These are phyloP conservation scores for Pichia sp. DNA, from an alignment of 1,139 yeast genomes.

Conservation along the genomic window DNA sequence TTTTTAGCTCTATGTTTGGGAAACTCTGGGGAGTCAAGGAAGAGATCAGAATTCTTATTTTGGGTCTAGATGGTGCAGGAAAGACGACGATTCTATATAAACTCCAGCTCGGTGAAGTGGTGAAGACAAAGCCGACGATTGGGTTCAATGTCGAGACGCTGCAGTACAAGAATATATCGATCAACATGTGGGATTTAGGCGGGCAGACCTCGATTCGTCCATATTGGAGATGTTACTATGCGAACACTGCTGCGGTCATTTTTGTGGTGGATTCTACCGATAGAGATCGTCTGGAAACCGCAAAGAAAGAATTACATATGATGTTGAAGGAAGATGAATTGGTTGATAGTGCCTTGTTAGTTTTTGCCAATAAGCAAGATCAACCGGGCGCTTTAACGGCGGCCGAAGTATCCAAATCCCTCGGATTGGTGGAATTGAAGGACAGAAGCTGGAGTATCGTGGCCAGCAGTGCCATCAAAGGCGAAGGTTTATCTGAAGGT, in stretches of 20 bases:
- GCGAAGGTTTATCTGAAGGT: constrained; percentile 94
- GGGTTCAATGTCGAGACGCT: constrained; percentile 97
- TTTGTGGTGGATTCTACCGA: constrained; percentile 97
- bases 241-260: constrained; percentile 91
- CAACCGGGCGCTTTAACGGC: constrained; percentile 94
- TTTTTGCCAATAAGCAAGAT: constrained; percentile 96
- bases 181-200: constrained; percentile 88
- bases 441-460: constrained; percentile 98
- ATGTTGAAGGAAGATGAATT: constrained; percentile 94
- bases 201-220: constrained; percentile 97
- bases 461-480: constrained; percentile 92
- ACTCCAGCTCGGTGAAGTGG: constrained; percentile 88
- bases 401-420: constrained; percentile 86
- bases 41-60: constrained; percentile 83
- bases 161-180: constrained; percentile 79
- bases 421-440: constrained; percentile 78
- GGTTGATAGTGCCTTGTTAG: constrained; percentile 80
- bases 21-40: constrained; percentile 84
- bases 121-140: constrained; percentile 90
- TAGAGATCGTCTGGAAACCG: constrained; percentile 82
- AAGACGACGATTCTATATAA: constrained; percentile 91
- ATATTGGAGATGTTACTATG: constrained; percentile 96
- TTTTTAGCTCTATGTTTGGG: constrained; percentile 78
- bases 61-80: constrained; percentile 97
- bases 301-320: constrained; percentile 79